These are phyloP conservation scores for Ilex paraguariensis DNA, from an alignment of 305 asterid species.

Conservation along the genomic window DNA sequence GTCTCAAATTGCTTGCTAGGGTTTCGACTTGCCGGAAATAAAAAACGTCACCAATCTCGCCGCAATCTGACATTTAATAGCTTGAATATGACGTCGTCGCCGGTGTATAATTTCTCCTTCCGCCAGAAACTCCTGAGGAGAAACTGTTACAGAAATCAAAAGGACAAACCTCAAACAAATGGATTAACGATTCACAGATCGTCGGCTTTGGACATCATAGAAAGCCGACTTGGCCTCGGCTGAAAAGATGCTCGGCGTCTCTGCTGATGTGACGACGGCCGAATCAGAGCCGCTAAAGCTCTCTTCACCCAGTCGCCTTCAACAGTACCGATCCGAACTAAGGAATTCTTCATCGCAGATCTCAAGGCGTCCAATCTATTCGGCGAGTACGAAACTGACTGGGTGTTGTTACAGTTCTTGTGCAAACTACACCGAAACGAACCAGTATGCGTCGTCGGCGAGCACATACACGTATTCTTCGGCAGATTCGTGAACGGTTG, in stretches of 20 bases:
- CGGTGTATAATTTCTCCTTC: too few species aligned
- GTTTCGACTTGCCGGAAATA: too few species aligned
- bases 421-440: constrained; percentile 82
- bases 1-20: too few species aligned
- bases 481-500: constrained; percentile 9
- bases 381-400: constrained; percentile 48
- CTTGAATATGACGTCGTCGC: too few species aligned
- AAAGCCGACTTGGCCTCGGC: constrained; percentile 70
- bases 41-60: too few species aligned
- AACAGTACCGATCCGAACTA: constrained; percentile 85
- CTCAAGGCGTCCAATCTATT: constrained; percentile 75
- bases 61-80: too few species aligned
- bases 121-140: too few species aligned
- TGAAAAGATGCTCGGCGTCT: constrained; percentile 68
- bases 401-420: constrained; percentile 31
- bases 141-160: too few species aligned
- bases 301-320: constrained; percentile 90
- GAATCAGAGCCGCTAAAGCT: constrained; percentile 75
- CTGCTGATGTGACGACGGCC: constrained; percentile 94
- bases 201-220: constrained; percentile 53
- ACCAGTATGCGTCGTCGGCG: constrained; percentile 84
- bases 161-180: too few species aligned
- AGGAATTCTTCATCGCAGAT: constrained; percentile 98
- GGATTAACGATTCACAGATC: not conserved
- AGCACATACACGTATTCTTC: constrained; percentile 65